These are phyloP conservation scores for Penicillium parvum DNA, from an alignment of 495 filamentous ascomycete species.

Conservation along the genomic window DNA sequence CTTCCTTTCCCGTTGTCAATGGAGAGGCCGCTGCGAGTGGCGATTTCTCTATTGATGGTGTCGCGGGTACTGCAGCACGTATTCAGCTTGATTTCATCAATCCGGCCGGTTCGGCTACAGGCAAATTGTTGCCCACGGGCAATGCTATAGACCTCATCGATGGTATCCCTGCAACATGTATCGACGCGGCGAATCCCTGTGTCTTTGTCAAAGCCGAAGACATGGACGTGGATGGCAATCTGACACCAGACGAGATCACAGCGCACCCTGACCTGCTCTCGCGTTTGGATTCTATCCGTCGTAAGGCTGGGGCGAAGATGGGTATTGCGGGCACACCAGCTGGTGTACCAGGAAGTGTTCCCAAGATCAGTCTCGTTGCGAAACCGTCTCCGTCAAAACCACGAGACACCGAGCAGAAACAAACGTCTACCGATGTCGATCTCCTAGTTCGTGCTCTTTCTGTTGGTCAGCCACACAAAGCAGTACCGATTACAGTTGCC, in stretches of 20 bases:
- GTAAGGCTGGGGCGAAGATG: conserved; percentile 58
- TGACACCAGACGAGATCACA: conserved; percentile 52
- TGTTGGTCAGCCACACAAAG: conserved; percentile 59
- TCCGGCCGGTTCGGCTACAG: conserved; percentile 66
- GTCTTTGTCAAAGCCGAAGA: conserved; percentile 56
- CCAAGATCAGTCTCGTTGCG: conserved; percentile 63
- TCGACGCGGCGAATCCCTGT: conserved; percentile 66
- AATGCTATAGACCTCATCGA: conserved; percentile 49
- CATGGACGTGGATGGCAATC: conserved; percentile 44
- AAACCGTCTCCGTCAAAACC: conserved; percentile 18
- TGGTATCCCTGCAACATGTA: conserved; percentile 48
- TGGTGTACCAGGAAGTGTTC: conserved; percentile 53
- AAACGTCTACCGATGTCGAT: conserved; percentile 30
- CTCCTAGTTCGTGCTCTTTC: conserved; percentile 44
- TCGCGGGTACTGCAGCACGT: conserved; percentile 52
- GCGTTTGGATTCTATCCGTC: conserved; percentile 57
- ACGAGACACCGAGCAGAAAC: conserved; percentile 13
- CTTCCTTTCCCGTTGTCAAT: conserved; percentile 44
- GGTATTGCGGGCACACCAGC: conserved; percentile 45
- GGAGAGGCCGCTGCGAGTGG: conserved; percentile 49
- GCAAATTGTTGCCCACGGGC: conserved; percentile 61
- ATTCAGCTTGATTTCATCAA: conserved; percentile 61
- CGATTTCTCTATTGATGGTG: conserved; percentile 63
- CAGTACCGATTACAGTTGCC: conserved; percentile 49
- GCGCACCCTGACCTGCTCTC: conserved; percentile 41